Evolutionary conservation across 2,329 filamentous ascomycete genomes (phyloP).

Genomic region (Scedosporium aurantiacum): DNA sequence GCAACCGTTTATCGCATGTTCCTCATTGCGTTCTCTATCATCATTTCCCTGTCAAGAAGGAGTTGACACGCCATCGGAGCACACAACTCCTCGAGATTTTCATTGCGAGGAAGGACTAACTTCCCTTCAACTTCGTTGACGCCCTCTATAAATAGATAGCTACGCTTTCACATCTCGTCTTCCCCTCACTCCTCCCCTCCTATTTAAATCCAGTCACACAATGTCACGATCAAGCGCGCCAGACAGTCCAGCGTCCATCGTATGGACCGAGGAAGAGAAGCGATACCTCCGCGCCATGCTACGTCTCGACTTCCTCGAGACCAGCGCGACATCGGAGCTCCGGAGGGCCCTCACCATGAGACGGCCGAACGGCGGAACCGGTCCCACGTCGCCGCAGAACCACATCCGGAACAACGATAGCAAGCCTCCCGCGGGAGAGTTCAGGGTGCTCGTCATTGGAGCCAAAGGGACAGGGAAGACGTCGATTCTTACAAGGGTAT

Average conservation of each 20-base stretch:
- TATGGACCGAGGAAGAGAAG: slow-evolving; percentile 28
- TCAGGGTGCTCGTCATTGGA: slow-evolving; percentile 28
- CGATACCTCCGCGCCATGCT: slow-evolving; percentile 28
- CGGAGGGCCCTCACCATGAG: slow-evolving; percentile 7
- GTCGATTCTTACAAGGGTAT: slow-evolving; percentile 25
- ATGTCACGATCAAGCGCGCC: neutral
- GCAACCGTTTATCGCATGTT: neutral
- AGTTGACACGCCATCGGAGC: neutral
- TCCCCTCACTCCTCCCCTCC: neutral
- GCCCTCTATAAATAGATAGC: too few species aligned
- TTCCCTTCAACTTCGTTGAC: too few species aligned
- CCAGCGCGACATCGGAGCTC: slow-evolving; percentile 12
- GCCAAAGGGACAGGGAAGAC: slow-evolving; percentile 29
- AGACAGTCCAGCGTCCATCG: slow-evolving; percentile 12
- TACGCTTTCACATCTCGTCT: neutral
- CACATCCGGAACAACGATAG: slow-evolving; percentile 3
- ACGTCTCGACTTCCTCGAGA: slow-evolving; percentile 23
- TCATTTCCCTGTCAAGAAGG: neutral
- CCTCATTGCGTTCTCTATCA: neutral
- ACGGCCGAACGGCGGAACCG: slow-evolving; percentile 1
- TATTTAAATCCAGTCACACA: neutral
- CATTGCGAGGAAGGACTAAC: neutral
- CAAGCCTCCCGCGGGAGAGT: slow-evolving; percentile 20
- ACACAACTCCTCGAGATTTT: neutral
- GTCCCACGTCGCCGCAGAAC: neutral